Conservation (phyloP, 208 protist genomes). For the Trypanosoma mega region DNA sequence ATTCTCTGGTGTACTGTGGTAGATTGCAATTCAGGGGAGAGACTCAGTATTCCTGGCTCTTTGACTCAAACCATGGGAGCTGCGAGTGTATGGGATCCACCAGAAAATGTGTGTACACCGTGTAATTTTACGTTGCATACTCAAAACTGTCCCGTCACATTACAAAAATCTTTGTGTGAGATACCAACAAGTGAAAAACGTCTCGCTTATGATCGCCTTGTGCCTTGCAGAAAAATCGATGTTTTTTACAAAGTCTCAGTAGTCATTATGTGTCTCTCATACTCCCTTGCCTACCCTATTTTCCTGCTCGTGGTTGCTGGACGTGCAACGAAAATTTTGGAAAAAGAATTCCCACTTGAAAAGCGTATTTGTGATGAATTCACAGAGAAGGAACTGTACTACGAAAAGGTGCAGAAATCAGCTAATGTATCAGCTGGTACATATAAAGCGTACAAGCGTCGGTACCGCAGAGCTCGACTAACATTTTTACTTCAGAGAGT, state of each 20-base stretch:
- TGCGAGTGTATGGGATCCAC: background rate
- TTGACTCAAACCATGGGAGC: background rate
- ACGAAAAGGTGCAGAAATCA: constrained; percentile 63
- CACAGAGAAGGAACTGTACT: constrained; percentile 53
- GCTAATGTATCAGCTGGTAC: constrained; percentile 52
- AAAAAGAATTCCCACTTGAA: constrained; percentile 63
- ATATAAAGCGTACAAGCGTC: constrained; percentile 57
- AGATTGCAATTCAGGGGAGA: constrained; percentile 36
- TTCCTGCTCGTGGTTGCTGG: constrained; percentile 52
- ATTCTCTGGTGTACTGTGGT: constrained; percentile 54
- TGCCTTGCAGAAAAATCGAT: constrained; percentile 47
- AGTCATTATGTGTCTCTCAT: constrained; percentile 37
- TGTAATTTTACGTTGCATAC: constrained; percentile 40
- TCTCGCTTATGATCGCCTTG: constrained; percentile 49
- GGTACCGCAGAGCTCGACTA: constrained; percentile 57
- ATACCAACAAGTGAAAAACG: constrained; percentile 19
- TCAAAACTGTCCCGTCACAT: constrained; percentile 40
- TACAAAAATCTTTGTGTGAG: constrained; percentile 41
- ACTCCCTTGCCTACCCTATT: constrained; percentile 49
- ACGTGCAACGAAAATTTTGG: constrained; percentile 44
- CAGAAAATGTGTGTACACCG: constrained; percentile 30
- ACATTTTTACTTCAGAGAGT: constrained; percentile 68
- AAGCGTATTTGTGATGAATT: constrained; percentile 56
- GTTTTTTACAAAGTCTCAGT: constrained; percentile 37
- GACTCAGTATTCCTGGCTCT: constrained; percentile 28